Conservation (phyloP, 2,329 filamentous ascomycete species). For the Chrysosporium keratinophilum region DNA sequence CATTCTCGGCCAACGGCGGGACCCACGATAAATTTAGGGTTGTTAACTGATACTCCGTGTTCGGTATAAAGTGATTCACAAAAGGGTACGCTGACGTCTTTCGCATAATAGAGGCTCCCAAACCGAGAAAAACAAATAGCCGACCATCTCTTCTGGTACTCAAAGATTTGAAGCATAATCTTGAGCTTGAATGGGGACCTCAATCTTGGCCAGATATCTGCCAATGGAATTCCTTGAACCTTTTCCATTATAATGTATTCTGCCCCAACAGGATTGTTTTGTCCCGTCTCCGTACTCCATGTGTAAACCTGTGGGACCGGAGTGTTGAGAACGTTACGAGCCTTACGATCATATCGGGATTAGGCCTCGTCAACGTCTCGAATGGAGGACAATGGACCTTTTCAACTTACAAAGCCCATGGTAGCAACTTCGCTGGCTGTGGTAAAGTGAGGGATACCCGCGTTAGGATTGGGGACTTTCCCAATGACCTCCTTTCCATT, state of each 20-base stretch:
- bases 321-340: neutral
- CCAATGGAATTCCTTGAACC: slow-evolving; percentile 23
- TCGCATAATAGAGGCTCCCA: slow-evolving; percentile 22
- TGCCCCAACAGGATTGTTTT: neutral
- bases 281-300: neutral
- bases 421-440: slow-evolving; percentile 22
- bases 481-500: slow-evolving; percentile 11
- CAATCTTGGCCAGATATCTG: slow-evolving; percentile 25
- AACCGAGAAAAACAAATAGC: slow-evolving; percentile 22
- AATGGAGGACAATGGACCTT: too few species aligned
- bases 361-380: neutral
- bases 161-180: slow-evolving; percentile 21
- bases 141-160: slow-evolving; percentile 26
- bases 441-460: slow-evolving; percentile 8
- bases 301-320: slow-evolving; percentile 12
- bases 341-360: neutral
- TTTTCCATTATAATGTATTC: slow-evolving; percentile 21
- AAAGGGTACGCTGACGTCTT: neutral
- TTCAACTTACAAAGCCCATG: slow-evolving; percentile 13
- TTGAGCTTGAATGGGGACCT: slow-evolving; percentile 21
- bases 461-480: slow-evolving; percentile 13
- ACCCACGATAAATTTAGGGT: slow-evolving; percentile 28
- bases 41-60: slow-evolving; percentile 11
- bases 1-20: slow-evolving; percentile 27
- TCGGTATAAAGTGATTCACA: slow-evolving; percentile 16